Base-by-base conservation (phyloP, 2,329 filamentous ascomycete genomes). In the Domatiomyces globalis region DNA sequence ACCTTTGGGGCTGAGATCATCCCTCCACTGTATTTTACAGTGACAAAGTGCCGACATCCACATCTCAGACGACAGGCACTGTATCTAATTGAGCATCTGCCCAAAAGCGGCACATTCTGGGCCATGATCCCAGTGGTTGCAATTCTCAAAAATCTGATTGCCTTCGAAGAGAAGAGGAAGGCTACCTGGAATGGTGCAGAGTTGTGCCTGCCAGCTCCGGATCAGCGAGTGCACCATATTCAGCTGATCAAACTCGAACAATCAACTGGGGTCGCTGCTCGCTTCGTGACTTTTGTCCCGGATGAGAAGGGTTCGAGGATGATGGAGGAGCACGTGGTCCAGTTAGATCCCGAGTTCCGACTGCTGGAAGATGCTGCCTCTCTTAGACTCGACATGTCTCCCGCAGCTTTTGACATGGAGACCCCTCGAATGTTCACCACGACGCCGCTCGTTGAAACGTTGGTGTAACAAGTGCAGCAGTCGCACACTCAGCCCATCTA, bases 401-500 rank as follows among this genome's bases (percentile, higher is more conserved):
- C 22, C 6, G 10, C 12, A 15, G 10, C 10, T 7, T 39, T 10
- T 39, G 12, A 5, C 10, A 39, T 39, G 33, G 15, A 39, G 10
- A 15, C 33, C 12, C 10, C 10, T 5, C 33, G 33, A 25, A 6
- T 25, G 22, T 25, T 25, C 22, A 25, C 22, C 22, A 25, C 22
- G 22, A 25, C 22, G 22, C 22, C 22, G 3, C 22, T 25, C 22
- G 22, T 25, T 25, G 22, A 25, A 25, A 25, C 22, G 22, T 25
- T 25, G 22, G 12, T 15, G 12, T 15, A 15, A 10, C 15, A 10
- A 39, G 10, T 15, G 33, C 33, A 39, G 33, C 33, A 10, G 12
- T 39, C 10, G 55, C 12, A 56, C 55, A 48, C 50, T 25, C 45
- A 58, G 10, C 5, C 57, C 57, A 45, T 55, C 51, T n/a, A 60